Percentiles rank a stretch among this genome's conserved stretches.
These are phyloP conservation scores for Spencermartinsiella ligniputridi DNA, from an alignment of 1,139 yeast genomes.

Conservation along the genomic window DNA sequence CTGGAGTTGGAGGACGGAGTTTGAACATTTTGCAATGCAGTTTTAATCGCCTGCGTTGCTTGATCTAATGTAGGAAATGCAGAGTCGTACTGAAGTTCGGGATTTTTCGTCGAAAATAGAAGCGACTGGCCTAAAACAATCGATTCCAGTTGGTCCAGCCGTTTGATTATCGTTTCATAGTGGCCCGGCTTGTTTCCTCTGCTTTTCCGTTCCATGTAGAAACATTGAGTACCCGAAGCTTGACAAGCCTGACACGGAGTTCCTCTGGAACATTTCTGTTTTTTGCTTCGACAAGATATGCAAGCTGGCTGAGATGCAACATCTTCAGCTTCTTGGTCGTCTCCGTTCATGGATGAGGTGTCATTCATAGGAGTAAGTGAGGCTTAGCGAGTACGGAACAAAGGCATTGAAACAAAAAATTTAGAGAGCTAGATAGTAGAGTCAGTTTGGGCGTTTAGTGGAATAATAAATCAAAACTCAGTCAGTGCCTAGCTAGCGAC, in stretches of 20 bases:
- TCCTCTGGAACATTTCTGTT: slow-evolving; percentile 19
- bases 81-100: not conserved
- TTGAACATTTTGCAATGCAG: not conserved
- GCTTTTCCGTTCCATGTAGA: slow-evolving; percentile 10
- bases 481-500: too few species aligned
- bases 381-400: too few species aligned
- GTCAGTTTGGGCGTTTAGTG: too few species aligned
- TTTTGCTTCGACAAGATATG: slow-evolving; percentile 17
- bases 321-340: slow-evolving; percentile 1
- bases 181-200: slow-evolving; percentile 12
- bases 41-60: not conserved
- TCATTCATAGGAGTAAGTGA: too few species aligned
- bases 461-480: too few species aligned
- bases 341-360: slow-evolving; percentile 1
- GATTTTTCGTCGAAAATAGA: not conserved
- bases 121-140: slow-evolving; percentile 11
- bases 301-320: slow-evolving; percentile 11
- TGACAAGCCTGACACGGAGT: slow-evolving; percentile 18
- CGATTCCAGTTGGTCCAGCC: slow-evolving; percentile 12
- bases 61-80: not conserved
- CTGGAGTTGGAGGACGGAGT: not conserved
- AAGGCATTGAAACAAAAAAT: too few species aligned
- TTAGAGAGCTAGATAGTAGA: too few species aligned
- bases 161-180: slow-evolving; percentile 5
- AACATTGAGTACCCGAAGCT: slow-evolving; percentile 9